These are phyloP conservation scores for Scorias spongiosa DNA, from an alignment of 2,329 filamentous ascomycete species.

Conservation along the genomic window DNA sequence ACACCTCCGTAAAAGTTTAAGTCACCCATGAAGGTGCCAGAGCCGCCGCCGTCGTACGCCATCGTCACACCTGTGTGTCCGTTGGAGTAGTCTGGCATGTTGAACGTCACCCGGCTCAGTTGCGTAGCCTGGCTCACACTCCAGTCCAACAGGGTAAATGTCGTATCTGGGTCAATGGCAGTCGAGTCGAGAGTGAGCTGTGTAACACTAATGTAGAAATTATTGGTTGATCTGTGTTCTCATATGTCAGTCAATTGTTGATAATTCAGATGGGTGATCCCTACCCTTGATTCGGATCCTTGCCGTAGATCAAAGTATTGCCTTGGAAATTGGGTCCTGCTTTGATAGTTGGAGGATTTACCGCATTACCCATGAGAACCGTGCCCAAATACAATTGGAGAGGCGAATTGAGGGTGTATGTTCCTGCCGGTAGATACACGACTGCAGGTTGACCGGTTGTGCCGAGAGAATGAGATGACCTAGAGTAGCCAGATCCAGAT, in stretches of 20 bases:
- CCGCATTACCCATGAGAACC: conserved; percentile 69
- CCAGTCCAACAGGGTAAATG: conserved; percentile 14
- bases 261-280: not conserved
- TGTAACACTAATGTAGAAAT: conserved; percentile 16
- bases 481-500: conserved; percentile 55
- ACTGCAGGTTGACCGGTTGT: conserved; percentile 44
- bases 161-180: conserved; percentile 4
- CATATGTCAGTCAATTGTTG: not conserved
- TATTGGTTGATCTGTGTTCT: conserved; percentile 4
- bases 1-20: conserved; percentile 9
- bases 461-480: conserved; percentile 62
- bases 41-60: conserved; percentile 18
- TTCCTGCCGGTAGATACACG: conserved; percentile 14
- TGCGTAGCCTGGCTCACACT: conserved; percentile 16
- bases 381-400: conserved; percentile 83
- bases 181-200: conserved; percentile 17
- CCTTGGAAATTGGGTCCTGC: conserved; percentile 25
- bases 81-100: conserved; percentile 20
- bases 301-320: conserved; percentile 10
- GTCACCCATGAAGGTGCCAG: conserved; percentile 18
- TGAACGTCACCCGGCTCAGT: conserved; percentile 16
- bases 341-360: conserved; percentile 50
- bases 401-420: conserved; percentile 50
- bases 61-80: conserved; percentile 23
- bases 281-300: conserved; percentile 5